Evolutionary conservation across 768 basidiomycete species (phyloP).

Genomic region (Cubamyces lactineus): DNA sequence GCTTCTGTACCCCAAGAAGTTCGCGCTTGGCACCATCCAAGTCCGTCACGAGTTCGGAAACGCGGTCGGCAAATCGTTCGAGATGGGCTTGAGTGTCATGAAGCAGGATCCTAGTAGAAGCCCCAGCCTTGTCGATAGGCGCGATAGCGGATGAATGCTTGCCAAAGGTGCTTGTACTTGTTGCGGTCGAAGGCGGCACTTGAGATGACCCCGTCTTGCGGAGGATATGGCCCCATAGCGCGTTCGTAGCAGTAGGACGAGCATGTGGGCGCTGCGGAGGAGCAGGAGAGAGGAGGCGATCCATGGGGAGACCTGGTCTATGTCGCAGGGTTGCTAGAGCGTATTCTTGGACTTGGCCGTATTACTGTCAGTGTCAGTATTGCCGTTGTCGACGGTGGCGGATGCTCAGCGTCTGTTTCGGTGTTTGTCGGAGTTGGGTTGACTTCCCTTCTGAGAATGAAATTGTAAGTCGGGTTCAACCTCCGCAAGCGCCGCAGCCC

Average conservation of each 20-base stretch:
- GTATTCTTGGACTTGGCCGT: no score
- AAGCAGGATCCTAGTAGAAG: constrained; percentile 71
- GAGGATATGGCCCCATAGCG: constrained; percentile 27
- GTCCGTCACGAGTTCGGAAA: constrained; percentile 52
- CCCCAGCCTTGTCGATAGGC: constrained; percentile 64
- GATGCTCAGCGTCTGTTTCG: no score
- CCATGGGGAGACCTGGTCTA: no score
- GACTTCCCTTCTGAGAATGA: no score
- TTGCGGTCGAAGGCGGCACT: not conserved
- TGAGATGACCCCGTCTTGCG: constrained; percentile 13
- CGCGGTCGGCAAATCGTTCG: constrained; percentile 63
- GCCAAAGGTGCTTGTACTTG: constrained; percentile 20
- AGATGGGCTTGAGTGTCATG: constrained; percentile 75
- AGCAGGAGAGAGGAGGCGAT: no score
- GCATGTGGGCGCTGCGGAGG: not conserved
- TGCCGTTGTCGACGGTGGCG: no score
- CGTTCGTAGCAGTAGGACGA: constrained; percentile 7
- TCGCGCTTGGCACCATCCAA: constrained; percentile 58
- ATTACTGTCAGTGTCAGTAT: no score
- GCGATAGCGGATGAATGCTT: constrained; percentile 39
- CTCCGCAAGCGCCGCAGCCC: no score
- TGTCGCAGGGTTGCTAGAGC: no score
- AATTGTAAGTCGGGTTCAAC: no score
- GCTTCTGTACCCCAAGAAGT: constrained; percentile 52
- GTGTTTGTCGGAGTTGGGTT: no score